Evolutionary conservation across 139 green algal species (phyloP), one percentile per base, ranked within the genome.

Genomic region (Tetraselmis chui): DNA sequence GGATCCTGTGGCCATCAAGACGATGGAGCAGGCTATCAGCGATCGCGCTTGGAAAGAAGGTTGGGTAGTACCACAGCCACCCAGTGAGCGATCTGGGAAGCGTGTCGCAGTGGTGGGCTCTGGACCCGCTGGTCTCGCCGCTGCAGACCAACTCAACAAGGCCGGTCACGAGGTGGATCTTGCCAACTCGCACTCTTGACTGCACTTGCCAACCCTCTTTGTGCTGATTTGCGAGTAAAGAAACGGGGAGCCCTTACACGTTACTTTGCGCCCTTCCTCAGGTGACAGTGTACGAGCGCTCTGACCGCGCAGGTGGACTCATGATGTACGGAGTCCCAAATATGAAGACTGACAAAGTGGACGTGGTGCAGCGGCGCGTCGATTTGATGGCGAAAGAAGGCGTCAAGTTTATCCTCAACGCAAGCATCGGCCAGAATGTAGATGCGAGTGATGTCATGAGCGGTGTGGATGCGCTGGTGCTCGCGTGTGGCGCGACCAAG

Each of bases 131-230:
- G 96, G 96, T 82, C 85, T 99, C 76, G 96, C 96, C 0, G 95
- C 95, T 0, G 96, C 96, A 1, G 95, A 99, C 86, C 94, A 99
- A 93, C 91, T 99, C n/a, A 99, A 99, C 91, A 97, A 97, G 88
- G 92, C 91, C 84, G 94, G 94, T 22, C 93, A 97, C 83, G 88
- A 86, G 76, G 93, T 92, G 67, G 18, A 28, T 79, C 32, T 28
- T 76, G n/a, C n/a, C n/a, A n/a, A n/a, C n/a, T n/a, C n/a, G n/a
- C n/a, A n/a, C n/a, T n/a, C n/a, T n/a, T n/a, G n/a, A n/a, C n/a
- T n/a, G n/a, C n/a, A n/a, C n/a, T n/a, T n/a, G n/a, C n/a, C n/a
- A n/a, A n/a, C n/a, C n/a, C n/a, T n/a, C n/a, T n/a, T n/a, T n/a
- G n/a, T n/a, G n/a, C n/a, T n/a, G n/a, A n/a, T n/a, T n/a, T n/a